Base-by-base conservation (phyloP, 2,329 filamentous ascomycete genomes). In the Anisogramma anomala region DNA sequence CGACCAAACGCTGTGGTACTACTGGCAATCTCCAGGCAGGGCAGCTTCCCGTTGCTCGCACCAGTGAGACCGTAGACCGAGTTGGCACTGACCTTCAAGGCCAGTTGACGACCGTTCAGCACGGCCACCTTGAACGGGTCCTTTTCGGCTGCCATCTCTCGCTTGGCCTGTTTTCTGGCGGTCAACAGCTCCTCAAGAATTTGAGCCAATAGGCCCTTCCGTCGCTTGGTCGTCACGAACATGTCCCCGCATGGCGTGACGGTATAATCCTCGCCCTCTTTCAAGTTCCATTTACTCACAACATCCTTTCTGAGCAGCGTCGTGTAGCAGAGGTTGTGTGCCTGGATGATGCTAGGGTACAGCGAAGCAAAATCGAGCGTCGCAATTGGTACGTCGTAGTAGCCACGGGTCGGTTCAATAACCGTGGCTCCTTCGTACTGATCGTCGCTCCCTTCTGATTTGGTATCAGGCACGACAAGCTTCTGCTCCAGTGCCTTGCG, bases 61-160 rank as follows among this genome's bases (percentile, higher is more conserved):
- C 91, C 91, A 6, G 91, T 98, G 49, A 98, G 68, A 68, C 91
- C 91, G 63, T 98, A 98, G 20, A 98, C 91, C 59, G 84, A 93
- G 72, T 98, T 98, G 51, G 91, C 91, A 53, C 86, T 95, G 61
- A 98, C 73, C 63, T 98, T 98, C 69, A 98, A 64, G 36, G 91
- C 91, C 55, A 98, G 68, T 59, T 98, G 91, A 62, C 91, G 82
- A 77, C 91, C 91, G 60, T 98, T 98, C 52, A 98, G 62, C 54
- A 98, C 89, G 33, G 93, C 93, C 63, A 95, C 95, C 60, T 91
- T 95, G 75, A 98, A 98, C 0, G 88, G 80, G 55, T 98, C 91
- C 0, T 81, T 95, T 62, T 96, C 89, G 8, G 81, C 64, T 0
- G 82, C 86, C 33, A 96, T 67, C 58, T 95, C 91, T 50, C 80